Evolutionary conservation across 441 rosid species (phyloP), one percentile per base, ranked within the genome.

Genomic region (Jatropha multifida): DNA sequence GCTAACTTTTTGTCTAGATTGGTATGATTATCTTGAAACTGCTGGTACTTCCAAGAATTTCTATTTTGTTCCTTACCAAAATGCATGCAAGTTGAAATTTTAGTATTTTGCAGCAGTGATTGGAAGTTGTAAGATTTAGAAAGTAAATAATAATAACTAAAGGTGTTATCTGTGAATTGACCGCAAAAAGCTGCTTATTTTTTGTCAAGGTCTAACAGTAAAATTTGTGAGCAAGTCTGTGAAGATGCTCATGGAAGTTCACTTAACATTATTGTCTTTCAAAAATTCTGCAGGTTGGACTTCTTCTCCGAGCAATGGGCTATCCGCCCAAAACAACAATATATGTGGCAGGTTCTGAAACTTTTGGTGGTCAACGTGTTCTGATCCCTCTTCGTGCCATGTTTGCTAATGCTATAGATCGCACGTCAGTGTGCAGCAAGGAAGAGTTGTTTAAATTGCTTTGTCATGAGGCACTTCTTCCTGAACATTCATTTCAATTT

Each of bases 281-380:
- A 42, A 42, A 42, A 1, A 42, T 42, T 42, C 46, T 8, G 66
- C 92, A 97, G 99, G 92, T 97, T 80, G 99, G 99, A 74, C 84
- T 97, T 78, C 94, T 94, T 64, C 89, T 97, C 67, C 89, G 90
- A 74, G 94, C 97, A 77, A 80, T 94, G 92, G 99, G 99, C 63
- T 94, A 94, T 84, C 87, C 96, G 59, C 87, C 89, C 60, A 90
- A 86, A 73, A 93, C 98, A 64, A 88, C 89, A 69, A 89, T 97
- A 74, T 97, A 94, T 85, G 79, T 97, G 74, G 94, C 97, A 65
- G 99, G 99, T 76, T 93, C 97, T 72, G 98, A 94, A 85, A 87
- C 83, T 69, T 93, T 97, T 79, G 99, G 99, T 58, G 99, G 99
- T 77, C 99, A 97, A 62, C 92, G 99, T 55, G 81, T 92, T 80